These are phyloP conservation scores for Buxus sempervirens DNA, from an alignment of 164 flowering plant species.

Conservation along the genomic window DNA sequence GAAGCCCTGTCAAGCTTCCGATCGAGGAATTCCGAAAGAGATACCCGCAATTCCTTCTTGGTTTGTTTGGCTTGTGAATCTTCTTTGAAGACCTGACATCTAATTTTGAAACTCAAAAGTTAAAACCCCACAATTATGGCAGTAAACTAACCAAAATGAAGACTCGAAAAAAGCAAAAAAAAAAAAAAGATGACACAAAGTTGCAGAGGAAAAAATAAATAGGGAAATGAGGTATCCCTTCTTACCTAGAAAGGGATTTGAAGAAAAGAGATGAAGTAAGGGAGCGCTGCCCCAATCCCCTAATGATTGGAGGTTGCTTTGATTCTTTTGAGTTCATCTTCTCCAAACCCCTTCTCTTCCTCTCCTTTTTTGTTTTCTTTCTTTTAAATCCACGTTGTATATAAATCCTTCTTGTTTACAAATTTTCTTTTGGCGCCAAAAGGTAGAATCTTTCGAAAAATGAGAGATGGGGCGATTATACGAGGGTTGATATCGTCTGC, in stretches of 20 bases:
- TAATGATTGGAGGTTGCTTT: constrained; percentile 17
- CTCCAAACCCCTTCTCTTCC: background rate
- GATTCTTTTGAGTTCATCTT: constrained; percentile 13
- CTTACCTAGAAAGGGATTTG: constrained; percentile 28
- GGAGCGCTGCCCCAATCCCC: constrained; percentile 45
- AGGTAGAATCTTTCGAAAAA: no score
- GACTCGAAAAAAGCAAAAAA: no score
- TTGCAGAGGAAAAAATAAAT: background rate
- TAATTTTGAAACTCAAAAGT: background rate
- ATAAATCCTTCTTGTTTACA: no score
- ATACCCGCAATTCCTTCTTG: constrained; percentile 23
- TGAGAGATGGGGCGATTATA: no score
- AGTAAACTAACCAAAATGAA: background rate
- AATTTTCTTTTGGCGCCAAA: constrained; percentile 13
- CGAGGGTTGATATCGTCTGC: no score
- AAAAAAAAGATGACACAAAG: background rate
- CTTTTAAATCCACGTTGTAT: background rate
- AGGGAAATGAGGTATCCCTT: background rate
- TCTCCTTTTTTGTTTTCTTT: no score
- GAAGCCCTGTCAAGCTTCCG: constrained; percentile 39
- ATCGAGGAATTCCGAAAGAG: constrained; percentile 65
- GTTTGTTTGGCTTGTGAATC: constrained; percentile 16
- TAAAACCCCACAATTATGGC: background rate
- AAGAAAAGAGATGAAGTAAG: constrained; percentile 31
- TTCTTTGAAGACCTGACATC: constrained; percentile 20